phyloP scores from a whole-genome alignment of 1,139 yeast genomes.

The Suhomyces yuchorum region DNA sequence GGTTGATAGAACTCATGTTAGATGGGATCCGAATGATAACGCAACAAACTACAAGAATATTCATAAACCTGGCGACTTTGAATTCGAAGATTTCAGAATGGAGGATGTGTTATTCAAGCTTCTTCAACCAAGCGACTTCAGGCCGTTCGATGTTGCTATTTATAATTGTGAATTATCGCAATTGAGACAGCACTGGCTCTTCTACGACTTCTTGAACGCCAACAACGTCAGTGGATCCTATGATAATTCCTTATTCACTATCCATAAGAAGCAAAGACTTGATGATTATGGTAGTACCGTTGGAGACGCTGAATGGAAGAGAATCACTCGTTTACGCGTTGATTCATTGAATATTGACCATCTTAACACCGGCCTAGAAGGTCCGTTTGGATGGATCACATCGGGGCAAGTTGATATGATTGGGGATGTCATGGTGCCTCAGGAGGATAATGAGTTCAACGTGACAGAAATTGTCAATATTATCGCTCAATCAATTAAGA shows the following conservation, averaged over 20 bases:
- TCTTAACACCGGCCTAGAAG: constrained; percentile 82
- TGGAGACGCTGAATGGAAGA: constrained; percentile 46
- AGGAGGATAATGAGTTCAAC: constrained; percentile 51
- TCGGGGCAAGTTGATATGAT: constrained; percentile 89
- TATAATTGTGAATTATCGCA: constrained; percentile 81
- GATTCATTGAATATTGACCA: constrained; percentile 88
- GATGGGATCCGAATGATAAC: constrained; percentile 80
- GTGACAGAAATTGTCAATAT: constrained; percentile 42
- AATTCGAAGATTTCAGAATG: constrained; percentile 77
- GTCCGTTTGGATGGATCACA: constrained; percentile 97
- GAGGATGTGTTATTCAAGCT: constrained; percentile 83
- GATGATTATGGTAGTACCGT: constrained; percentile 38
- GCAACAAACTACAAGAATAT: constrained; percentile 78
- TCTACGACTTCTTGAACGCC: constrained; percentile 83
- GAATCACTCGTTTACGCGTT: constrained; percentile 77
- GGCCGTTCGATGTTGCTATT: constrained; percentile 84
- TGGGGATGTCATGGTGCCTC: constrained; percentile 85
- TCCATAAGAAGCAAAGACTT: constrained; percentile 72
- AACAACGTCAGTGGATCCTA: constrained; percentile 86
- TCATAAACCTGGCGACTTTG: constrained; percentile 87
- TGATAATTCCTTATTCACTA: constrained; percentile 89
- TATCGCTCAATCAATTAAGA: constrained; percentile 43
- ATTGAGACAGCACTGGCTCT: constrained; percentile 89
- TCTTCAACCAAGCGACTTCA: constrained; percentile 75
- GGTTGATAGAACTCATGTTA: constrained; percentile 84